Conservation (phyloP, 202 grass and related monocot species). For the Cymbopogon flexuosus region DNA sequence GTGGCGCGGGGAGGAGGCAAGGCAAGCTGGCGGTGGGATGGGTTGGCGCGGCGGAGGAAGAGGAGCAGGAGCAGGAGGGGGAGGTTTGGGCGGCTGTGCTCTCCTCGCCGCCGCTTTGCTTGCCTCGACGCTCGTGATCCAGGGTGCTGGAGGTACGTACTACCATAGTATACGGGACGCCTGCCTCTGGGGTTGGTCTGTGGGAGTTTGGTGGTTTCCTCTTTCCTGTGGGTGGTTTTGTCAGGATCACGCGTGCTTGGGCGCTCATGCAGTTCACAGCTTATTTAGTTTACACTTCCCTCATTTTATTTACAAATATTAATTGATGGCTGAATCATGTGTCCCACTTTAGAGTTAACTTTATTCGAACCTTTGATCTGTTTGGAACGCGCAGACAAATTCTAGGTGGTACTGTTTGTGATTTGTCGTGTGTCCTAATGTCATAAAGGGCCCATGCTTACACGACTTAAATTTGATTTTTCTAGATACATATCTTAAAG, state of each 20-base stretch:
- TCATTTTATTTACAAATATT: neutral
- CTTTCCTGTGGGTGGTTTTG: neutral
- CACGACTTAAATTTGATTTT: neutral
- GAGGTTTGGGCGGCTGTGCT: neutral
- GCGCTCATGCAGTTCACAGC: neutral
- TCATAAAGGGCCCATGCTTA: neutral
- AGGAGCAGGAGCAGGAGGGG: neutral
- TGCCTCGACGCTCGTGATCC: conserved; percentile 29
- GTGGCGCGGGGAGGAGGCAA: neutral
- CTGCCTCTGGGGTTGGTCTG: neutral
- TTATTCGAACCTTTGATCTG: neutral
- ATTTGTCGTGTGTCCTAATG: neutral
- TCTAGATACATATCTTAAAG: neutral
- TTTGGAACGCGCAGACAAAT: neutral
- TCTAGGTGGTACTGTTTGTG: neutral
- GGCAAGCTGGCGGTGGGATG: conserved; percentile 27
- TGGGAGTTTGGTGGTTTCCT: conserved; percentile 7
- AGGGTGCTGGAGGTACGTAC: conserved; percentile 31
- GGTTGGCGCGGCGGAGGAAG: conserved; percentile 5
- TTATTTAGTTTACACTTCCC: neutral
- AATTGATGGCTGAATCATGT: neutral
- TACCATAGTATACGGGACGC: neutral
- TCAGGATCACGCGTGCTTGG: conserved; percentile 7
- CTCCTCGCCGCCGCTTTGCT: conserved; percentile 31
- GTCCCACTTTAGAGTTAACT: neutral